Evolutionary conservation across 176 grass and related monocot species (phyloP).

Genomic region (Oryza meridionalis): DNA sequence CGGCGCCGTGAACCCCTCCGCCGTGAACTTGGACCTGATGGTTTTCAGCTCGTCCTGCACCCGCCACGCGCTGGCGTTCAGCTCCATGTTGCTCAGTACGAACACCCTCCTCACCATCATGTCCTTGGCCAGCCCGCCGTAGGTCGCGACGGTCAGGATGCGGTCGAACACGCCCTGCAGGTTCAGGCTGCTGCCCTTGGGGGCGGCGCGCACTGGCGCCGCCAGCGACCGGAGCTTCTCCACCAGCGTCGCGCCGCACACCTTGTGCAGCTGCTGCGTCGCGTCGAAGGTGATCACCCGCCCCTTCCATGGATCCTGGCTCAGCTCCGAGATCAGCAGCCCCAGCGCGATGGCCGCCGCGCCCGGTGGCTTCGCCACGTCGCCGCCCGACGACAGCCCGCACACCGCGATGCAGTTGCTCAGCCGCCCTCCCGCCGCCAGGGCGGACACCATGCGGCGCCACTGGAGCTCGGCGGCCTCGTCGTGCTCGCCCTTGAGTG

Average conservation of each 20-base stretch:
- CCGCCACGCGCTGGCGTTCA: not conserved
- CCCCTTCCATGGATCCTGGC: not conserved
- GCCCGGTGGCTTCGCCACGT: constrained; percentile 36
- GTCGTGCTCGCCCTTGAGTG: not conserved
- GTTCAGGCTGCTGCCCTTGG: constrained; percentile 38
- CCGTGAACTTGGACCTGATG: not conserved
- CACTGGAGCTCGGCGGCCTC: not conserved
- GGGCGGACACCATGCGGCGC: constrained; percentile 9
- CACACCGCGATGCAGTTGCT: constrained; percentile 69
- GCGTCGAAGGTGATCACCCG: not conserved
- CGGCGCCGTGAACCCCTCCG: constrained; percentile 46
- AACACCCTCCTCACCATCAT: constrained; percentile 72
- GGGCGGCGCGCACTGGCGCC: constrained; percentile 41
- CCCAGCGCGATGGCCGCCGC: constrained; percentile 59
- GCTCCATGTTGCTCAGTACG: constrained; percentile 63
- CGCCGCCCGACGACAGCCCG: constrained; percentile 49
- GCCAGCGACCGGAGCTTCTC: constrained; percentile 59
- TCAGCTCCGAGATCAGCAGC: not conserved
- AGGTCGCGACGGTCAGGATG: constrained; percentile 35
- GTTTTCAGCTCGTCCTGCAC: not conserved
- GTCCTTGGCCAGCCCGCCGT: constrained; percentile 50
- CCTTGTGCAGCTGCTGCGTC: constrained; percentile 2
- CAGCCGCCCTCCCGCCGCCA: constrained; percentile 26
- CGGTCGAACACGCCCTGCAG: constrained; percentile 43
- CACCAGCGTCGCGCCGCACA: constrained; percentile 45